These are phyloP conservation scores for Fusarium illudens DNA, from an alignment of 2,329 filamentous ascomycete species.

Conservation along the genomic window DNA sequence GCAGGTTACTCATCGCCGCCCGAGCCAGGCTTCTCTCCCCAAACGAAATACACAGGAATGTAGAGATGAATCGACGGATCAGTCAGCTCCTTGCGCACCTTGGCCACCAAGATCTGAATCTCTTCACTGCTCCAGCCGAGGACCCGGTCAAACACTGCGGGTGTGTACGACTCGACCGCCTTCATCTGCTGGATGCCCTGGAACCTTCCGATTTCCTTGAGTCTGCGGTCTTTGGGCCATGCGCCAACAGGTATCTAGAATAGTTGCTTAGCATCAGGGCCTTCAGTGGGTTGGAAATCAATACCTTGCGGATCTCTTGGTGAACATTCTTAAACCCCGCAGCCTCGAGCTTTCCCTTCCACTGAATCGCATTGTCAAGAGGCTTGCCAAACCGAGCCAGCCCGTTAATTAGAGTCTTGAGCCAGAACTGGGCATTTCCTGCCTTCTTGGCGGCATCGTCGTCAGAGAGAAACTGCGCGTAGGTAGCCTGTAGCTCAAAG, in stretches of 20 bases:
- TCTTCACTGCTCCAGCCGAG: slow-evolving; percentile 30
- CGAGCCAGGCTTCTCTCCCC: slow-evolving; percentile 16
- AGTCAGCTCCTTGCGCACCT: slow-evolving; percentile 32
- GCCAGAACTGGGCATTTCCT: slow-evolving; percentile 17
- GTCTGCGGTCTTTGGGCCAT: slow-evolving; percentile 12
- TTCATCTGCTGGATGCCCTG: slow-evolving; percentile 23
- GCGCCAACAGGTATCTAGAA: slow-evolving; percentile 23
- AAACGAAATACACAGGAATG: slow-evolving; percentile 24
- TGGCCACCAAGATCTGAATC: slow-evolving; percentile 22
- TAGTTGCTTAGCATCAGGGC: not conserved
- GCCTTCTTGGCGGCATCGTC: slow-evolving; percentile 22
- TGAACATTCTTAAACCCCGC: slow-evolving; percentile 18
- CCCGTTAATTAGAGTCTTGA: slow-evolving; percentile 10
- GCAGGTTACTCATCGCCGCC: not conserved
- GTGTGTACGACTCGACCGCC: slow-evolving; percentile 28
- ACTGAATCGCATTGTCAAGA: slow-evolving; percentile 9
- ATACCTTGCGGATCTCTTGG: slow-evolving; percentile 21
- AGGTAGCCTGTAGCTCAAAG: slow-evolving; percentile 18
- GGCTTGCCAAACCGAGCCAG: slow-evolving; percentile 24
- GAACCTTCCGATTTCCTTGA: slow-evolving; percentile 18
- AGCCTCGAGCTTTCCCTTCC: slow-evolving; percentile 18
- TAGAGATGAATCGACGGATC: slow-evolving; percentile 30
- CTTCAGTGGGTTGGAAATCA: not conserved
- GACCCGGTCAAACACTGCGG: slow-evolving; percentile 15
- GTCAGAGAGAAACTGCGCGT: slow-evolving; percentile 18